Evolutionary conservation across 768 basidiomycete genomes (phyloP).

Genomic region (Porpolomopsis calyptriformis): DNA sequence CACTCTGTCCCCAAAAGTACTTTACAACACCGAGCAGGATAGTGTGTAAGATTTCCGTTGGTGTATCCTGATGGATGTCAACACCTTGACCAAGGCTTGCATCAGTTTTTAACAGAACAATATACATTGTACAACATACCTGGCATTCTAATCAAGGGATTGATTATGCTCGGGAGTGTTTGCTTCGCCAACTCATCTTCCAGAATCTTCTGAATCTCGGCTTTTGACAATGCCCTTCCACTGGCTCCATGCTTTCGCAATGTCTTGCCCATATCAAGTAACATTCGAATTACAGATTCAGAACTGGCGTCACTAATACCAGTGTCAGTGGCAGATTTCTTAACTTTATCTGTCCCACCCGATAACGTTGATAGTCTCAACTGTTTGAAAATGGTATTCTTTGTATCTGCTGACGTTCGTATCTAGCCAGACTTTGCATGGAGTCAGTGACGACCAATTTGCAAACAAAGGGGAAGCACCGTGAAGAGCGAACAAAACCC

Average conservation of each 20-base stretch:
- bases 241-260: neutral
- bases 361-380: neutral
- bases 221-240: neutral
- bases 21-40: constrained; percentile 25
- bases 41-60: constrained; percentile 24
- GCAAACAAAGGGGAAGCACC: neutral
- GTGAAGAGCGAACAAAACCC: constrained; percentile 19
- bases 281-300: neutral
- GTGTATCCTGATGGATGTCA: constrained; percentile 22
- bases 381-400: neutral
- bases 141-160: constrained; percentile 7
- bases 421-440: constrained; percentile 3
- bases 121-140: neutral
- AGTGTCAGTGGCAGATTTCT: neutral
- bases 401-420: constrained; percentile 2
- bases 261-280: constrained; percentile 1
- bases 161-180: neutral
- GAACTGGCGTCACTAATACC: neutral
- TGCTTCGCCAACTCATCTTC: constrained; percentile 5
- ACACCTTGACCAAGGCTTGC: constrained; percentile 11
- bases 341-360: constrained; percentile 2
- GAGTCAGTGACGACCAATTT: constrained; percentile 6
- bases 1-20: constrained; percentile 19
- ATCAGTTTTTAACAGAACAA: neutral
- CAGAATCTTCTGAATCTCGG: neutral